phyloP scores from a whole-genome alignment of 2,329 filamentous ascomycete species.

The Pseudocercospora cruenta region DNA sequence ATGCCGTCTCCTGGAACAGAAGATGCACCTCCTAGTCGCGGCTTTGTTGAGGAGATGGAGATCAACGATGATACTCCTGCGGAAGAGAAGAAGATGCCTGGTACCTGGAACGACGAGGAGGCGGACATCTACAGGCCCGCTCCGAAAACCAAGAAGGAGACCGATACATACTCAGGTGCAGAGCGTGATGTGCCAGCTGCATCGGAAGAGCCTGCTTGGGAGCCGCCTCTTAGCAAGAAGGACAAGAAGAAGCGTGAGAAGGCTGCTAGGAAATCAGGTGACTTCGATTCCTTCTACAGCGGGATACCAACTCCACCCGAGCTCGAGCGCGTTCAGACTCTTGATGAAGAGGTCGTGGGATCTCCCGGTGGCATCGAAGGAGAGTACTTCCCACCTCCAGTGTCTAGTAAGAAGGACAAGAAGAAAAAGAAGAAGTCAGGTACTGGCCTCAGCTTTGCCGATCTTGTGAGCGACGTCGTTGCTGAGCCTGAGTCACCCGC shows the following conservation, averaged over 20 bases:
- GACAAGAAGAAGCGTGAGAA: constrained; percentile 52
- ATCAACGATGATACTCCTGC: constrained; percentile 61
- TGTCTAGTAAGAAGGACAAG: constrained; percentile 54
- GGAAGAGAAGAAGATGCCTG: constrained; percentile 60
- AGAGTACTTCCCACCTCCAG: constrained; percentile 32
- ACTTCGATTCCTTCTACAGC: constrained; percentile 15
- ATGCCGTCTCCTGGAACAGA: constrained; percentile 38
- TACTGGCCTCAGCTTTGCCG: neutral
- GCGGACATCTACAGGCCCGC: constrained; percentile 19
- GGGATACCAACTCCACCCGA: constrained; percentile 3
- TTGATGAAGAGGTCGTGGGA: constrained; percentile 17
- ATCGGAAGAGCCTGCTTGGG: constrained; percentile 36
- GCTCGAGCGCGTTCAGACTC: constrained; percentile 10
- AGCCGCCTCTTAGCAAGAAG: constrained; percentile 39
- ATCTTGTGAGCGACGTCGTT: constrained; percentile 8
- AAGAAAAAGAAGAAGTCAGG: constrained; percentile 40
- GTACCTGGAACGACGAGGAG: constrained; percentile 56
- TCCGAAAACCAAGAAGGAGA: constrained; percentile 2
- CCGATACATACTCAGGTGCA: constrained; percentile 1
- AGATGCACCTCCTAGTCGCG: constrained; percentile 37
- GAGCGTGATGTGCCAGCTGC: constrained; percentile 5
- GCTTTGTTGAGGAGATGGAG: constrained; percentile 47
- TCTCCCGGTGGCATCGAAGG: constrained; percentile 7
- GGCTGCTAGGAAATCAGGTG: constrained; percentile 36
- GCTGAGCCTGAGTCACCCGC: constrained; percentile 9